These are phyloP conservation scores for Leccinum subrobustum DNA, from an alignment of 1,284 basidiomycete species.

Conservation along the genomic window DNA sequence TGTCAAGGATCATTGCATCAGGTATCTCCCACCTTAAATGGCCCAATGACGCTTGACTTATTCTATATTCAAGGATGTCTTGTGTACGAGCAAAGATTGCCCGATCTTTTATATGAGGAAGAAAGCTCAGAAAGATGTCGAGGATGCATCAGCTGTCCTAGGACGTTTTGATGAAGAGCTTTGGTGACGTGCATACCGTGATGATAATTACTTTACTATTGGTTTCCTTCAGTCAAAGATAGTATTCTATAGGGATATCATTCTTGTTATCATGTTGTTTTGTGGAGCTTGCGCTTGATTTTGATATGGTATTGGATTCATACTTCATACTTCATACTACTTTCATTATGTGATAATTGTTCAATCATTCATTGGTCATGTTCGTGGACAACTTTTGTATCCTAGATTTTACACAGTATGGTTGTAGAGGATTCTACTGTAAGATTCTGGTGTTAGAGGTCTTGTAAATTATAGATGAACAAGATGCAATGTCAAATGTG, in stretches of 20 bases:
- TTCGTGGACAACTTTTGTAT: not conserved
- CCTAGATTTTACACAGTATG: not conserved
- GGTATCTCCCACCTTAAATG: conserved; percentile 41
- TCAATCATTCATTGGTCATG: not conserved
- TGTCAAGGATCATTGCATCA: conserved; percentile 96
- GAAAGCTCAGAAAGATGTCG: conserved; percentile 95
- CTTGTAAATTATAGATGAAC: not conserved
- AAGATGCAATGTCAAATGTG: too few relatives aligned
- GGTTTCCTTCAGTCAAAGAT: not conserved
- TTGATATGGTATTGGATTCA: too few relatives aligned
- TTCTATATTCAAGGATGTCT: conserved; percentile 67
- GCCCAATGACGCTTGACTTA: conserved; percentile 1
- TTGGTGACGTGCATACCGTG: conserved; percentile 43
- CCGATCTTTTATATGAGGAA: conserved; percentile 98
- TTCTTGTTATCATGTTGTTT: not conserved
- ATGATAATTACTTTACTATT: not conserved
- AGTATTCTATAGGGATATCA: not conserved
- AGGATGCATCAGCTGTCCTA: conserved; percentile 72
- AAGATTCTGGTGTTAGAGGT: too few relatives aligned
- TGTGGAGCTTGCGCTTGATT: not conserved
- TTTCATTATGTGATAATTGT: not conserved
- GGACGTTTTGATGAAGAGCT: conserved; percentile 79
- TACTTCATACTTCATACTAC: too few relatives aligned
- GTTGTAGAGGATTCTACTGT: not conserved
- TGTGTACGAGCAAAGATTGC: conserved; percentile 96